These are phyloP conservation scores for Chaetomiaceae sp. DNA, from an alignment of 2,329 filamentous ascomycete species.

Conservation along the genomic window DNA sequence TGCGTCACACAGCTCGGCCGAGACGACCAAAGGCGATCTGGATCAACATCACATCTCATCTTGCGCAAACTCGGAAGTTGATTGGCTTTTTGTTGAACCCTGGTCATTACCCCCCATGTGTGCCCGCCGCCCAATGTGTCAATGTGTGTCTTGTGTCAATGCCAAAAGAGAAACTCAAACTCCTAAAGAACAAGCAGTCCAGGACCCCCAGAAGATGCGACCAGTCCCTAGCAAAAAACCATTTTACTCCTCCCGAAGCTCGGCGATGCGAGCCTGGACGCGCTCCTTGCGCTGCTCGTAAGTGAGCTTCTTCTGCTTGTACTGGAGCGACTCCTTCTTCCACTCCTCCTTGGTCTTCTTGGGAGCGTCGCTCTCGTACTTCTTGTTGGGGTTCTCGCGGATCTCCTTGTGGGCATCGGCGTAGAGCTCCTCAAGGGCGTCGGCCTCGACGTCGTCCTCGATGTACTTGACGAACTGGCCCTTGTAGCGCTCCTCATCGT, in stretches of 20 bases:
- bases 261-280: slow-evolving; percentile 87
- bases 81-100: slow-evolving; percentile 28
- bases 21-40: neutral
- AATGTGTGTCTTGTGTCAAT: no score
- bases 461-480: slow-evolving; percentile 97
- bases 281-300: slow-evolving; percentile 77
- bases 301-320: slow-evolving; percentile 69
- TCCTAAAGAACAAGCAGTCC: slow-evolving; percentile 26
- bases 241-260: slow-evolving; percentile 56
- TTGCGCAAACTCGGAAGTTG: slow-evolving; percentile 18
- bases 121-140: slow-evolving; percentile 12
- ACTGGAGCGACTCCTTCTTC: slow-evolving; percentile 94
- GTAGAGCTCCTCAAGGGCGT: slow-evolving; percentile 96
- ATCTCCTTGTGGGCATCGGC: slow-evolving; percentile 91
- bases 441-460: slow-evolving; percentile 93
- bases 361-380: slow-evolving; percentile 65
- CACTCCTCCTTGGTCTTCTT: slow-evolving; percentile 98
- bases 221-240: slow-evolving; percentile 19
- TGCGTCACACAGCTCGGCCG: slow-evolving; percentile 1
- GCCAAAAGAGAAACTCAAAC: slow-evolving; percentile 26
- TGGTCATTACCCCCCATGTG: slow-evolving; percentile 24
- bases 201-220: slow-evolving; percentile 21
- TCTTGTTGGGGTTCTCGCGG: slow-evolving; percentile 97
- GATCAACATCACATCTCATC: no score
- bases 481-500: slow-evolving; percentile 99